Percentiles rank a stretch among this genome's conserved stretches.
Evolutionary conservation across 163 green algal genomes (phyloP).

Genomic region (Prototheca cutis): DNA sequence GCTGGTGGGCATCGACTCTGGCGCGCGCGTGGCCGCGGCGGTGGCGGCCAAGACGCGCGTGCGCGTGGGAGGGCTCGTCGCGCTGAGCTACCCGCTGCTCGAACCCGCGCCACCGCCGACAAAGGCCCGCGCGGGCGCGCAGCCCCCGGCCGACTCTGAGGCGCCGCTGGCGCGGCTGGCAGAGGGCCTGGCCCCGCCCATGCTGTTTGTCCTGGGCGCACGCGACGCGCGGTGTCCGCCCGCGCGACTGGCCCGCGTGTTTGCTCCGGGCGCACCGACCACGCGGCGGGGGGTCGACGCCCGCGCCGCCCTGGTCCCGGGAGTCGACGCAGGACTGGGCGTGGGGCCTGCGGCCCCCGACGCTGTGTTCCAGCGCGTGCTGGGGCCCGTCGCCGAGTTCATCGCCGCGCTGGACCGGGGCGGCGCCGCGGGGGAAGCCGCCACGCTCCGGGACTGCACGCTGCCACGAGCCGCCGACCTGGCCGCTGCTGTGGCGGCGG

Average conservation of each 20-base stretch:
- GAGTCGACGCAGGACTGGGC: conserved; percentile 1
- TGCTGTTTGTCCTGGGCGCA: conserved; percentile 22
- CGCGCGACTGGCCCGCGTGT: background rate
- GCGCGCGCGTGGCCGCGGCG: conserved; percentile 44
- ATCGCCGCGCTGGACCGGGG: conserved; percentile 1
- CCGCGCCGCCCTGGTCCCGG: conserved; percentile 5
- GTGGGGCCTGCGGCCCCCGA: background rate
- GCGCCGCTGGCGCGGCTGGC: conserved; percentile 14
- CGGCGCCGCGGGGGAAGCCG: background rate
- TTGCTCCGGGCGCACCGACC: background rate
- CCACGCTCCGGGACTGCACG: background rate
- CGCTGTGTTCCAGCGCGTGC: background rate
- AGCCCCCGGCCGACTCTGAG: conserved; percentile 13
- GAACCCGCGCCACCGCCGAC: conserved; percentile 20
- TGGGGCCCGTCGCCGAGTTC: conserved; percentile 4
- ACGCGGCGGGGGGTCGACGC: conserved; percentile 5
- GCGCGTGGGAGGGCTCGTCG: conserved; percentile 33
- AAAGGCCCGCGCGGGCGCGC: conserved; percentile 15
- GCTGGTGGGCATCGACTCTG: conserved; percentile 35
- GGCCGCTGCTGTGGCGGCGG: background rate
- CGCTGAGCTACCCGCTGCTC: conserved; percentile 52
- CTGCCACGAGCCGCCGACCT: background rate
- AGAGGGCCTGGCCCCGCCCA: conserved; percentile 6
- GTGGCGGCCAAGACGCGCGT: conserved; percentile 32
- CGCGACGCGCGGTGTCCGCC: conserved; percentile 15